phyloP scores from a whole-genome alignment of 768 basidiomycete species.

The Trametes maxima region DNA sequence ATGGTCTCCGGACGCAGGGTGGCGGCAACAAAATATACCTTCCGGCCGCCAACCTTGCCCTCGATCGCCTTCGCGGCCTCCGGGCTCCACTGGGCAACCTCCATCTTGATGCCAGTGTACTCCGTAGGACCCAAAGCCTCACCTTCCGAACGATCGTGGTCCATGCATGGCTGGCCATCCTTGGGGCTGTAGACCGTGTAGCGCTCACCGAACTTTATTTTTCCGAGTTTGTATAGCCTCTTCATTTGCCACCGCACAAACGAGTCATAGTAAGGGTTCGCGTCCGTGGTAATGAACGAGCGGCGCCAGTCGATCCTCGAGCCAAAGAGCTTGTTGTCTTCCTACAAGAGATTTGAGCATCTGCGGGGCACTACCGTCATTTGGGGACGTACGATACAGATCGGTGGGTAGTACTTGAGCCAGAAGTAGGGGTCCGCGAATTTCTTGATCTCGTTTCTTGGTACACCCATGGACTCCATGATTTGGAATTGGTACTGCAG shows the following conservation, averaged over 20 bases:
- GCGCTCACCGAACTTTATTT: slow-evolving; percentile 97
- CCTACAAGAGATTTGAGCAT: slow-evolving; percentile 38
- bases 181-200: slow-evolving; percentile 99
- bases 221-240: slow-evolving; percentile 81
- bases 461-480: slow-evolving; percentile 91
- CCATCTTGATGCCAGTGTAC: slow-evolving; percentile 94
- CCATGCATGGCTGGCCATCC: slow-evolving; percentile 99
- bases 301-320: slow-evolving; percentile 97
- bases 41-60: slow-evolving; percentile 72
- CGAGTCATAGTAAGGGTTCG: slow-evolving; percentile 95
- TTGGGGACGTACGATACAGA: slow-evolving; percentile 67
- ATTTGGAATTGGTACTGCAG: slow-evolving; percentile 98
- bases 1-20: slow-evolving; percentile 97
- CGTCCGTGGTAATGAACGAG: slow-evolving; percentile 90
- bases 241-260: slow-evolving; percentile 99
- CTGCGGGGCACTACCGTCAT: background rate
- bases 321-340: slow-evolving; percentile 86
- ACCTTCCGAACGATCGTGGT: slow-evolving; percentile 95
- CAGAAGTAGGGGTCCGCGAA: slow-evolving; percentile 96
- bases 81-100: slow-evolving; percentile 82
- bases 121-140: slow-evolving; percentile 96
- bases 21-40: slow-evolving; percentile 92
- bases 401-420: slow-evolving; percentile 94
- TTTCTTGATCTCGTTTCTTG: slow-evolving; percentile 87
- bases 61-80: slow-evolving; percentile 65